A percentile compares a stretch with the other conserved stretches of the same genome.
Conservation (phyloP, 306 rosid genomes). For the Psophocarpus tetragonolobus region DNA sequence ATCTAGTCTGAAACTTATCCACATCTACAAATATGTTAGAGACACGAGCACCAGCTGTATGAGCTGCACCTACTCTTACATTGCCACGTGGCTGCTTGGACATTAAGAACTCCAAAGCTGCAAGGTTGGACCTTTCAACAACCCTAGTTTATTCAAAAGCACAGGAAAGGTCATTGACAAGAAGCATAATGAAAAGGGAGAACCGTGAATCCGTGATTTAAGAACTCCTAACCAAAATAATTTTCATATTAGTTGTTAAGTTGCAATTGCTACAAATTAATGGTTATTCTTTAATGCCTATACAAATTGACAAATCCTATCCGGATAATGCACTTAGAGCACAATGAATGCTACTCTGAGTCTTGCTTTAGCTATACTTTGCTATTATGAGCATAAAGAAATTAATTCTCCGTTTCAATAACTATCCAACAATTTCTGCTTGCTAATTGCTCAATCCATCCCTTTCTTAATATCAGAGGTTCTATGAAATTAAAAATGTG, state of each 20-base stretch:
- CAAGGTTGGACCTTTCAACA: slow-evolving; percentile 83
- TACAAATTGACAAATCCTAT: not conserved
- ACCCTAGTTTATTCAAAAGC: slow-evolving; percentile 40
- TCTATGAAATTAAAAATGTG: not conserved
- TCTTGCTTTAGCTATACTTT: not conserved
- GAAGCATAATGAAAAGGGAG: not conserved
- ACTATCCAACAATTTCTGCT: not conserved
- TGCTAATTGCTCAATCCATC: not conserved
- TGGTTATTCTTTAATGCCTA: not conserved
- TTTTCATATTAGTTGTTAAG: not conserved
- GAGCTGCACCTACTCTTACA: slow-evolving; percentile 73
- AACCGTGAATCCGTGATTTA: not conserved
- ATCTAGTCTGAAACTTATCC: slow-evolving; percentile 72
- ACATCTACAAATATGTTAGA: slow-evolving; percentile 84
- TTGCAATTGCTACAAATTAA: not conserved
- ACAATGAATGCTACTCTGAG: not conserved
- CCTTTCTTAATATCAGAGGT: not conserved
- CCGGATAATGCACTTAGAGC: not conserved
- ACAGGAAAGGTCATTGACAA: not conserved
- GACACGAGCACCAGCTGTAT: slow-evolving; percentile 66
- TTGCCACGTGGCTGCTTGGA: slow-evolving; percentile 93
- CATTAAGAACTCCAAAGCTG: slow-evolving; percentile 93
- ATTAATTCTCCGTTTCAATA: not conserved
- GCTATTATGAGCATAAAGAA: not conserved
- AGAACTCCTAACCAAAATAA: not conserved